A percentile compares a stretch with the other conserved stretches of the same genome.
These are phyloP conservation scores for Nevesoporus exiguus DNA, from an alignment of 768 basidiomycete genomes.

Conservation along the genomic window DNA sequence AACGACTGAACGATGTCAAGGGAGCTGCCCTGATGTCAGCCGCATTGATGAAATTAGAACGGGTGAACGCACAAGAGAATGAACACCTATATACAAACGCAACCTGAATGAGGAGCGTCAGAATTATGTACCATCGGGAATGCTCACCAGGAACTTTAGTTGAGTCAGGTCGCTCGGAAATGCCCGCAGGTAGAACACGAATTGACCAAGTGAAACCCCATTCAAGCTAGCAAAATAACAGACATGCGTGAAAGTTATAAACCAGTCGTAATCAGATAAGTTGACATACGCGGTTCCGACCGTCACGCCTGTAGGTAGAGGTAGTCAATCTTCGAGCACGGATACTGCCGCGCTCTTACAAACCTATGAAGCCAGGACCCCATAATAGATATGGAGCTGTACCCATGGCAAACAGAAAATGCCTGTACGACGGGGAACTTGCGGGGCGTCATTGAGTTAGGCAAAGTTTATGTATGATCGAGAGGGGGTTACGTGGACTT, in stretches of 20 bases:
- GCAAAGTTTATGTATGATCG: not conserved
- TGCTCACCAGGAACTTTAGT: constrained; percentile 16
- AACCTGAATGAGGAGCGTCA: not conserved
- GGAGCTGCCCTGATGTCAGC: constrained; percentile 6
- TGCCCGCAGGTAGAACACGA: constrained; percentile 13
- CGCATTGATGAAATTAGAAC: no score
- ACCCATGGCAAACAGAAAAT: constrained; percentile 6
- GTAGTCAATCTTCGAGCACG: constrained; percentile 1
- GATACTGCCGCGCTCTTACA: not conserved
- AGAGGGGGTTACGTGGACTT: no score
- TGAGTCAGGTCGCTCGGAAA: constrained; percentile 16
- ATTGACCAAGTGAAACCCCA: constrained; percentile 17
- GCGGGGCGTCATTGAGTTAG: no score
- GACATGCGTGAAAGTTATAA: no score
- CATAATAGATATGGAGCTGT: constrained; percentile 1
- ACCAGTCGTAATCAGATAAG: not conserved
- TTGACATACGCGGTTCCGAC: constrained; percentile 13
- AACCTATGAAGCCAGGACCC: constrained; percentile 20
- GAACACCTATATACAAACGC: not conserved
- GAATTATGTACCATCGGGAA: not conserved
- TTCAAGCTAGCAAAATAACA: constrained; percentile 14
- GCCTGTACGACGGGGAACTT: not conserved
- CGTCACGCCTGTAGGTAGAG: constrained; percentile 18
- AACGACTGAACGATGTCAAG: constrained; percentile 6
- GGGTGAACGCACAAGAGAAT: constrained; percentile 7